Conservation (phyloP, 1,284 basidiomycete genomes). For the Tylopilus sp. region DNA sequence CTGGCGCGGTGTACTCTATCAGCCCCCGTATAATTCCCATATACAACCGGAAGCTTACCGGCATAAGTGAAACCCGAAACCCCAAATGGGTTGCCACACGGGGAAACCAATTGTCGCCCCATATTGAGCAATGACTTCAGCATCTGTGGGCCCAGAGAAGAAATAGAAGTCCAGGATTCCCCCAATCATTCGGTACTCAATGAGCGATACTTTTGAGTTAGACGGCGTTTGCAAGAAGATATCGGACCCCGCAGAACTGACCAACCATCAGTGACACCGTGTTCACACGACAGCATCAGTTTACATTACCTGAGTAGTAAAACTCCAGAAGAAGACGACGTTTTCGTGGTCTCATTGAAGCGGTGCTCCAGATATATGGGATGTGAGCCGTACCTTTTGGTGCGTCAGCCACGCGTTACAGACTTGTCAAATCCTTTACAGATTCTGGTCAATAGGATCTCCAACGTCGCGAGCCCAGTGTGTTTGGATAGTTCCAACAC, state of each 20-base stretch:
- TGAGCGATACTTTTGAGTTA: conserved; percentile 47
- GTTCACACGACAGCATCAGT: background rate
- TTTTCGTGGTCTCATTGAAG: conserved; percentile 45
- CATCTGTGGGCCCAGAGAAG: conserved; percentile 63
- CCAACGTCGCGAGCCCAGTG: conserved; percentile 64
- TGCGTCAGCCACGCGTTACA: conserved; percentile 5
- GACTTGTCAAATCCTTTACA: conserved; percentile 39
- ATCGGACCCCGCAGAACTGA: conserved; percentile 57
- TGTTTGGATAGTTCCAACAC: conserved; percentile 61
- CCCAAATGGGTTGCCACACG: conserved; percentile 65
- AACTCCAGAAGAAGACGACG: conserved; percentile 62
- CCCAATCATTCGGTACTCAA: conserved; percentile 62
- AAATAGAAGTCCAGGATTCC: conserved; percentile 71
- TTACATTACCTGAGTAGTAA: conserved; percentile 54
- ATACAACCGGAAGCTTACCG: conserved; percentile 36
- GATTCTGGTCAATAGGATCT: conserved; percentile 59
- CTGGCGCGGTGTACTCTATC: conserved; percentile 25
- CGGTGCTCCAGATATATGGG: conserved; percentile 67
- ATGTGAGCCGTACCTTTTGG: conserved; percentile 58
- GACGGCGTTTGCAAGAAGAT: conserved; percentile 58
- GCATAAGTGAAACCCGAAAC: conserved; percentile 70
- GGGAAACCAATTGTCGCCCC: conserved; percentile 56
- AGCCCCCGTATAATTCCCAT: no score
- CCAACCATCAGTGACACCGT: background rate
- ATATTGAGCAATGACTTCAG: conserved; percentile 66